Evolutionary conservation across 108 stramenopile genomes (phyloP).

Genomic region (Skeletonema menzelii): DNA sequence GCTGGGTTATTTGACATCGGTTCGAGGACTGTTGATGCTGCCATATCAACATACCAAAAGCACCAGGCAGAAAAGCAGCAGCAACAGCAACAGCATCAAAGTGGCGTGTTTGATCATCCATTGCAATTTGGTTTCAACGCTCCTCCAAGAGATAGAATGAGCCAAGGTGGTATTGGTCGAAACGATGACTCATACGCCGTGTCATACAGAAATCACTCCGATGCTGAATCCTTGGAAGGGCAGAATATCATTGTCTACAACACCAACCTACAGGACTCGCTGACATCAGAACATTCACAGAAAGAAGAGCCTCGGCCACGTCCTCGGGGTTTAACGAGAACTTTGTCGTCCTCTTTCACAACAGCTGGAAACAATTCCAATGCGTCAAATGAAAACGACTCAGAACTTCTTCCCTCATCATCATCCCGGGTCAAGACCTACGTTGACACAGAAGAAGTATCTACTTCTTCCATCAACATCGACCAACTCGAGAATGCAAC

Average conservation of each 20-base stretch:
- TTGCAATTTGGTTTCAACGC: not conserved
- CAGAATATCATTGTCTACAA: not conserved
- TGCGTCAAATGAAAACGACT: not conserved
- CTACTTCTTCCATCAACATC: not conserved
- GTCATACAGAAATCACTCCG: not conserved
- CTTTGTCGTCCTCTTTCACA: not conserved
- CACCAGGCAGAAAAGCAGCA: not conserved
- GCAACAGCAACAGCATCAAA: not conserved
- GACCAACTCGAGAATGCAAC: not conserved
- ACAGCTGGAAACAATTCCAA: not conserved
- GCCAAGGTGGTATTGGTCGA: not conserved
- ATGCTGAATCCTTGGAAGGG: not conserved
- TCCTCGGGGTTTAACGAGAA: not conserved
- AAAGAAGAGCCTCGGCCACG: not conserved
- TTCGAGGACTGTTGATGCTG: constrained; percentile 62
- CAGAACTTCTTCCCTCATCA: not conserved
- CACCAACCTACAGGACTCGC: not conserved
- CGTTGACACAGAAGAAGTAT: not conserved
- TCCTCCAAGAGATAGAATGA: not conserved
- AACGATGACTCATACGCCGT: not conserved
- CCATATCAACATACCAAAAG: constrained; percentile 30
- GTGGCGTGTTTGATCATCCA: not conserved
- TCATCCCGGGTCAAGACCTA: not conserved
- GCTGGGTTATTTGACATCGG: not conserved
- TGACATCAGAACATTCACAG: not conserved